These are phyloP conservation scores for Boletus pseudopeckii DNA, from an alignment of 768 basidiomycete genomes.

Conservation along the genomic window DNA sequence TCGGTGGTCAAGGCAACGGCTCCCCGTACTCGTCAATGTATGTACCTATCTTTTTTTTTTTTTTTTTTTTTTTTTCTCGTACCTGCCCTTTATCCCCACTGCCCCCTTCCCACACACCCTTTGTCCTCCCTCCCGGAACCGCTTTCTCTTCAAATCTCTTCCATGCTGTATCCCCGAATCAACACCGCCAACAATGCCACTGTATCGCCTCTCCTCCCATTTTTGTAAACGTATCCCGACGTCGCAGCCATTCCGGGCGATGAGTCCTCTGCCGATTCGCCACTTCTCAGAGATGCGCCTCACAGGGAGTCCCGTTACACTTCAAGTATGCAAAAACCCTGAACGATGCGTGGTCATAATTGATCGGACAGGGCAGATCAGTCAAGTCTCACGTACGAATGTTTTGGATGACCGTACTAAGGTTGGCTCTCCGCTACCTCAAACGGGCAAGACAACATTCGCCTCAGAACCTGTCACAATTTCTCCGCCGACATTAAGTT, in stretches of 20 bases:
- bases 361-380: not conserved
- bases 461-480: not conserved
- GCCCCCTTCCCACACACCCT: slow-evolving; percentile 11
- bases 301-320: too few relatives aligned
- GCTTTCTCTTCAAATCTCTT: not conserved
- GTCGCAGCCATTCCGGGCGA: too few relatives aligned
- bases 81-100: slow-evolving; percentile 21
- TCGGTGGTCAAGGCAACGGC: slow-evolving; percentile 55
- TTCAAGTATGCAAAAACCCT: too few relatives aligned
- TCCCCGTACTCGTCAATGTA: slow-evolving; percentile 20
- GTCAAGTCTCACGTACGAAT: not conserved
- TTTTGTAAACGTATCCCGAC: too few relatives aligned
- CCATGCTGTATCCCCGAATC: slow-evolving; percentile 1
- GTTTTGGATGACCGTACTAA: not conserved
- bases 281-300: too few relatives aligned
- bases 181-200: not conserved
- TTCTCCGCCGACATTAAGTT: not conserved
- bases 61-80: slow-evolving; percentile 3
- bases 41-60: slow-evolving; percentile 1
- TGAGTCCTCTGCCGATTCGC: too few relatives aligned
- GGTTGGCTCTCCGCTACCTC: slow-evolving; percentile 2
- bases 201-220: slow-evolving; percentile 3
- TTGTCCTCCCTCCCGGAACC: not conserved
- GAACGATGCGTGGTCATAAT: not conserved
- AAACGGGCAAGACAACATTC: not conserved